Base-by-base conservation (phyloP, 169 alveolate genomes). In the Plasmodium inui region DNA sequence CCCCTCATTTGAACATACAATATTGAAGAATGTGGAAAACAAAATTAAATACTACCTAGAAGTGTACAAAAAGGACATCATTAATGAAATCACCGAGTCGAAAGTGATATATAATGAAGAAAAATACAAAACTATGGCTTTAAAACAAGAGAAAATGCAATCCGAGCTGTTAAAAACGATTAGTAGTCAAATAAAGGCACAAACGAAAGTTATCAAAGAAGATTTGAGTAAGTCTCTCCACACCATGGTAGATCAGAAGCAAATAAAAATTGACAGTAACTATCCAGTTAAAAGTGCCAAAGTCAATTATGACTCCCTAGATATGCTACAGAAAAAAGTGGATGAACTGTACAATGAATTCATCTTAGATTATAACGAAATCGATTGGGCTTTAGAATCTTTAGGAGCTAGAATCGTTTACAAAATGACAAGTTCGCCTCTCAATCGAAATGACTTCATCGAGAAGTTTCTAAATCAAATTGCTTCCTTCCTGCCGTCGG, bases 361-460 rank as follows among this genome's bases (percentile, higher is more conserved):
- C 72, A 89, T 89, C 61, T 89, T 89, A 79, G 94, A 89, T 79
- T 89, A 89, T 50, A 89, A 89, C 41, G 67, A 89, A 89, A 89
- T 89, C 9, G 94, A 89, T 89, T 89, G 94, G 94, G 94, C 94
- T 44, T 53, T 89, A 61, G 94, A 89, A 89, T 89, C 94, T 57
- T 46, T 89, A 89, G 94, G 94, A 10, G 94, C 94, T 26, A 89
- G 72, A 61, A 89, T 89, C 71, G 94, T 89, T 19, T 89, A 89
- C 73, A 89, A 89, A 89, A 89, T 89, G 94, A 89, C 94, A 44
- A 89, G 94, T 61, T 89, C 88, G 28, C 94, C 94, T 37, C 73
- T 89, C 67, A 89, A 89, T 89, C 67, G 57, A 89, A 89, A 89
- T 61, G 94, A 89, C 50, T 78, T 89, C 44, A 79, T 89, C 14